phyloP scores from a whole-genome alignment of 257 asterid genomes.

The Eucommia ulmoides region DNA sequence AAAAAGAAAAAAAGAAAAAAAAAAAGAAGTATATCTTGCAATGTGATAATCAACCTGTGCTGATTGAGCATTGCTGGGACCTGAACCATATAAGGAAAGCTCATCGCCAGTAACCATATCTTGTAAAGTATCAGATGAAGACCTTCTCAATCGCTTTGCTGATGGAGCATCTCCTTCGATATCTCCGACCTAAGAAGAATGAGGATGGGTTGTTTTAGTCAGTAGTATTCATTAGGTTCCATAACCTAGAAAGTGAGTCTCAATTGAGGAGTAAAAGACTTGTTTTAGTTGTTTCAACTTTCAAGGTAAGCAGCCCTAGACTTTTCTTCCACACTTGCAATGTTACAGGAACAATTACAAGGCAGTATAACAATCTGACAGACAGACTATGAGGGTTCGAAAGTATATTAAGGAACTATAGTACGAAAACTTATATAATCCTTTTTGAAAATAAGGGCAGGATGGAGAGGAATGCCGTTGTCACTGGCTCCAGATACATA shows the following conservation, averaged over 20 bases:
- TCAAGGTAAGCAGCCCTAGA: no score
- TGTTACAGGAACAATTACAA: background rate
- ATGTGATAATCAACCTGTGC: conserved; percentile 63
- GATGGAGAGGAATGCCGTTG: background rate
- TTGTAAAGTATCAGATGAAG: conserved; percentile 79
- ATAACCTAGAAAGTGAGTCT: no score
- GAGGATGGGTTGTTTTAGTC: no score
- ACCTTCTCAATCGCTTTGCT: conserved; percentile 64
- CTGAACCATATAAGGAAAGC: conserved; percentile 69
- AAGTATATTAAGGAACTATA: background rate
- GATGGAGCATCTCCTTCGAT: conserved; percentile 70
- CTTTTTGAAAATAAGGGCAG: no score
- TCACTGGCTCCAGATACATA: conserved; percentile 13
- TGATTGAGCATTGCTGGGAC: conserved; percentile 62
- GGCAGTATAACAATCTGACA: conserved; percentile 5
- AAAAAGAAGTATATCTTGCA: no score
- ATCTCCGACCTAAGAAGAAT: conserved; percentile 66
- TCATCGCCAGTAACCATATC: conserved; percentile 77
- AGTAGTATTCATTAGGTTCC: no score
- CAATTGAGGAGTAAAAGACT: no score
- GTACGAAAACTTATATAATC: background rate
- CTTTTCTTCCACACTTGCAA: no score
- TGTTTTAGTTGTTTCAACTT: no score
- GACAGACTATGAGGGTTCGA: background rate
- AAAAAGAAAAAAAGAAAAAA: conserved; percentile 5